These are phyloP conservation scores for Candida succiphila DNA, from an alignment of 805 yeast genomes.

Conservation along the genomic window DNA sequence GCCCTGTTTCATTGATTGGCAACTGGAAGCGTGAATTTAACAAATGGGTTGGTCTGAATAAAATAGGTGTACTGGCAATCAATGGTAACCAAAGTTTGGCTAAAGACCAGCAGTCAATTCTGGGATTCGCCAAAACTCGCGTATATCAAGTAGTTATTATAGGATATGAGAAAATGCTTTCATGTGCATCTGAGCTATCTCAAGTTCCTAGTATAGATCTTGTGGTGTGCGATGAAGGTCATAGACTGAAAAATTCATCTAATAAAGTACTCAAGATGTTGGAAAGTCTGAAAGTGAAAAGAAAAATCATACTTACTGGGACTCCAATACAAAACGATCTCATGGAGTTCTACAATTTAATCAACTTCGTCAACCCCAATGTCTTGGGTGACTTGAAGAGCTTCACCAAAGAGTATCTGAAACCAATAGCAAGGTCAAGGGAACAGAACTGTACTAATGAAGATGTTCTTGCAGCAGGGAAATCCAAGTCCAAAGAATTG, in stretches of 20 bases:
- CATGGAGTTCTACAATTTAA: constrained; percentile 68
- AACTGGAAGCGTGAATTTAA: constrained; percentile 86
- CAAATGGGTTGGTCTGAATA: constrained; percentile 72
- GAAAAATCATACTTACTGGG: constrained; percentile 66
- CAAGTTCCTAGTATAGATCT: constrained; percentile 44
- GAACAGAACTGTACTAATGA: constrained; percentile 49
- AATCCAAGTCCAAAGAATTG: constrained; percentile 50
- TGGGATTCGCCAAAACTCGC: constrained; percentile 51
- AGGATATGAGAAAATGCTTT: constrained; percentile 76
- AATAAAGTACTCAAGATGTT: constrained; percentile 66
- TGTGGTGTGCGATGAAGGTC: constrained; percentile 92
- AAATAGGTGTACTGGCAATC: constrained; percentile 57
- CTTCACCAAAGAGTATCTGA: constrained; percentile 52
- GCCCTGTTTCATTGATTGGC: constrained; percentile 82
- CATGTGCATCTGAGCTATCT: constrained; percentile 39
- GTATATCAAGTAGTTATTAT: constrained; percentile 77
- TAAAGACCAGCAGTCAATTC: constrained; percentile 47
- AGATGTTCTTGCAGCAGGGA: constrained; percentile 44
- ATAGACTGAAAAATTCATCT: constrained; percentile 65
- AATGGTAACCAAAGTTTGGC: constrained; percentile 36
- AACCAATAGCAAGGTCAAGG: constrained; percentile 65
- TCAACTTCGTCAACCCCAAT: constrained; percentile 81
- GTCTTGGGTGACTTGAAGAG: constrained; percentile 51
- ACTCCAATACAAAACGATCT: constrained; percentile 80
- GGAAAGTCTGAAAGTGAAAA: constrained; percentile 40